Percentiles rank a stretch among this genome's conserved stretches.
These are phyloP conservation scores for Krasilnikovozyma curviuscula DNA, from an alignment of 768 basidiomycete genomes.

Conservation along the genomic window DNA sequence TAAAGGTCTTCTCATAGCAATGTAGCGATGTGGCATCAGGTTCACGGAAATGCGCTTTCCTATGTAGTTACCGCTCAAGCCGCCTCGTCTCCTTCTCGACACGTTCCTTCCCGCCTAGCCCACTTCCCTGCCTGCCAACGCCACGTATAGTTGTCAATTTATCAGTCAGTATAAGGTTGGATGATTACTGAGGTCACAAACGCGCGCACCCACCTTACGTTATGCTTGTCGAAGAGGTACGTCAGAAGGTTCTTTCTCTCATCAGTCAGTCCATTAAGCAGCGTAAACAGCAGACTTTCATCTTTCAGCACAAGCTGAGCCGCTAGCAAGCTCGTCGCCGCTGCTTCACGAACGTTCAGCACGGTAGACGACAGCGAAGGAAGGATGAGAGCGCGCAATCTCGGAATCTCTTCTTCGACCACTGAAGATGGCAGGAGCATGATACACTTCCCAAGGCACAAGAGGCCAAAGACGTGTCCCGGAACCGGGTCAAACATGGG, in stretches of 20 bases:
- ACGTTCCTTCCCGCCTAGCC: background rate
- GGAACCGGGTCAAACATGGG: no score
- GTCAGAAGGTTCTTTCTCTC: slow-evolving; percentile 80
- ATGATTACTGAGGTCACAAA: background rate
- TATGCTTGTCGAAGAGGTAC: slow-evolving; percentile 75
- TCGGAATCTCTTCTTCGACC: slow-evolving; percentile 68
- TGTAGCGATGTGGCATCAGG: no score
- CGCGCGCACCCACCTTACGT: slow-evolving; percentile 32
- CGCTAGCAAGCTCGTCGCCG: slow-evolving; percentile 61
- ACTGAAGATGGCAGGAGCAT: slow-evolving; percentile 62
- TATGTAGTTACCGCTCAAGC: no score
- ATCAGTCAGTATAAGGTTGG: background rate
- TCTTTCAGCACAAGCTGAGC: slow-evolving; percentile 65
- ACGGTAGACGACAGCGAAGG: slow-evolving; percentile 15
- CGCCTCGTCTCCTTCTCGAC: slow-evolving; percentile 3
- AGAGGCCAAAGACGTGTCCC: slow-evolving; percentile 55
- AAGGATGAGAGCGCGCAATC: slow-evolving; percentile 49
- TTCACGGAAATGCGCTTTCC: no score
- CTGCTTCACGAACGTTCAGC: slow-evolving; percentile 56
- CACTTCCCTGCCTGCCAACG: slow-evolving; percentile 13
- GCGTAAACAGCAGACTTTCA: slow-evolving; percentile 59
- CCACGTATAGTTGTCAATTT: slow-evolving; percentile 23
- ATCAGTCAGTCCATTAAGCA: slow-evolving; percentile 64
- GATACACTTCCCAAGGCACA: slow-evolving; percentile 65
- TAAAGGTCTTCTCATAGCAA: no score